phyloP scores from a whole-genome alignment of 176 grass and related monocot genomes.

The Musa itinerans region DNA sequence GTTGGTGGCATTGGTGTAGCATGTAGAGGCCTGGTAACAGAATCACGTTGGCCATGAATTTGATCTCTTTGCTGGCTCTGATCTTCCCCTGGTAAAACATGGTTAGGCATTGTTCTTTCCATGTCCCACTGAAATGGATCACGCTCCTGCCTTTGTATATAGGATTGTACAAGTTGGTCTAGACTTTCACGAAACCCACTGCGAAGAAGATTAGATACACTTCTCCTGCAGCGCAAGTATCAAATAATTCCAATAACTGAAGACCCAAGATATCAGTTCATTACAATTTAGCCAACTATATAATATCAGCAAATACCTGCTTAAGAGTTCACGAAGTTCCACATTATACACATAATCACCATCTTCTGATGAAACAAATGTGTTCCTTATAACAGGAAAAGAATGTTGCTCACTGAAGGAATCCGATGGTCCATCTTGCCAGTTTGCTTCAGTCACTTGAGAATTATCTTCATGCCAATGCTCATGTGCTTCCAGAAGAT shows the following conservation, averaged over 20 bases:
- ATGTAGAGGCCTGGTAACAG: conserved; percentile 15
- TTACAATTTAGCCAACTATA: neutral
- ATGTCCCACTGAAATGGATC: conserved; percentile 41
- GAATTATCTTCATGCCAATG: conserved; percentile 59
- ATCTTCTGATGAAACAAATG: conserved; percentile 51
- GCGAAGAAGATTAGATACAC: conserved; percentile 81
- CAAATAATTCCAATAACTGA: neutral
- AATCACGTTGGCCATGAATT: conserved; percentile 12
- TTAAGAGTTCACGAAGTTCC: conserved; percentile 82
- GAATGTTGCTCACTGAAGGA: conserved; percentile 19
- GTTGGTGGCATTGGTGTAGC: conserved; percentile 20
- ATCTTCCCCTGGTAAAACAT: conserved; percentile 23
- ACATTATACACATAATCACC: conserved; percentile 59
- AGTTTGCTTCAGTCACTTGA: conserved; percentile 31
- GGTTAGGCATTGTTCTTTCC: conserved; percentile 17
- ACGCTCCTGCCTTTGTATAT: conserved; percentile 56
- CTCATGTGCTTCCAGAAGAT: conserved; percentile 26
- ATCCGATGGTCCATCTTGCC: conserved; percentile 31
- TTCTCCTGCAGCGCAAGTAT: conserved; percentile 39
- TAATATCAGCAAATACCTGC: conserved; percentile 42
- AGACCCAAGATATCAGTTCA: neutral
- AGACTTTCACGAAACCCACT: conserved; percentile 71
- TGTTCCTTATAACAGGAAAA: conserved; percentile 24
- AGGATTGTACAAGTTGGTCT: conserved; percentile 83
- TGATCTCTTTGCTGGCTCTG: conserved; percentile 10